Base-by-base conservation (phyloP, 306 rosid species). In the Dalbergia oliveri region DNA sequence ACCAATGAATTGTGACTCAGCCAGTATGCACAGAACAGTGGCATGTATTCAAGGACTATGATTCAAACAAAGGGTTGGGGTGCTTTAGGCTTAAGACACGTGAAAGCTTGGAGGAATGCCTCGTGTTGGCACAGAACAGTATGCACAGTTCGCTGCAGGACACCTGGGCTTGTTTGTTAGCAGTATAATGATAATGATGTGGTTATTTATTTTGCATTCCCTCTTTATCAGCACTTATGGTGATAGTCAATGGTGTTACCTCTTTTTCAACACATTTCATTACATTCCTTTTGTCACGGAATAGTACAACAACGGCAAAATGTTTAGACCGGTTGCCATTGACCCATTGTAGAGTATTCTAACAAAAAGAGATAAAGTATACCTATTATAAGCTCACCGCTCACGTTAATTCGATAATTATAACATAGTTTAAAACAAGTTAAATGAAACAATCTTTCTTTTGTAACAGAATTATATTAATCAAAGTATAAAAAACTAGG, bases 1-100 rank as follows among this genome's bases (percentile, higher is more conserved):
- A 51, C 57, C 45, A 54, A 50, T 15, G 16, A 44, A 33, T 26
- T 19, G 58, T 83, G 84, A 86, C 83, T 88, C 76, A 82, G 82
- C 81, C 0, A 1, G 1, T 0, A 1, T 13, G 23, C 11, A 33
- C 11, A 68, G 51, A 33, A 58, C 11, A 73, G 10, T 53, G 12
- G 72, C 72, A 68, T 26, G 31, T 2, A 26, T 26, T 26, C 31
- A 26, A 26, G 31, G 31, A 2, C 31, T 26, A 26, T 2, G 31
- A 26, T 26, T 45, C 23, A 15, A 3, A 4, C 15, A 26, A 26
- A 26, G 31, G 1, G 69, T 78, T 81, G 12, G 11, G 50, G 50
- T 0, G 51, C 16, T 39, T 33, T 12, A 6, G 39, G 9, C 51
- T 10, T 23, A 3, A 15, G 69, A 89, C 85, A 89, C 86, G 50